Evolutionary conservation across 306 rosid genomes (phyloP), one percentile per base, ranked within the genome.

Genomic region (Cicer judaicum): DNA sequence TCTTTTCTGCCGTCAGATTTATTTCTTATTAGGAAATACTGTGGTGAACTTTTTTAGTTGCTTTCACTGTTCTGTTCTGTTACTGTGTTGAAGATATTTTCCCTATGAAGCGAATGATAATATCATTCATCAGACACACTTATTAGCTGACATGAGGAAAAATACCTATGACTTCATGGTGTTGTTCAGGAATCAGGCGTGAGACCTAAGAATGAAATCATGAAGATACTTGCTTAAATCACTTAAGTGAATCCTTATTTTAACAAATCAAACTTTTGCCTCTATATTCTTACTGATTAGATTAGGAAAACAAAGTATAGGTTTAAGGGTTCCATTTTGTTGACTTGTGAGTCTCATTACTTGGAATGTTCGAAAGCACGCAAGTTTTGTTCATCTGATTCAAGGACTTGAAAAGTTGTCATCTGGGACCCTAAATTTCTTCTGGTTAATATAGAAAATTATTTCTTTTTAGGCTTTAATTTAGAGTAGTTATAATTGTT

Each of bases 131-230:
- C 41, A 41, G 50, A 10, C 41, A 50, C 60, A 19, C 63, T 41
- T 40, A 40, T 39, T 18, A 53, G 34, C 15, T 64, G 74, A 69
- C 50, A 13, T 46, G 24, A 59, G 81, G 13, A 76, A 68, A 72
- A 65, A 43, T 79, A 49, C 38, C 43, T 57, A 76, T 68, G 66
- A 64, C 24, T 73, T 68, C 9, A 34, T 39, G 10, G 11, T 68
- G 44, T n/a, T 40, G 44, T 43, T 53, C 52, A 43, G 11, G 43
- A 64, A 54, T 59, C 52, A 56, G 11, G 39, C 61, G 52, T 46
- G 73, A 44, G 43, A 60, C 66, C 19, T 60, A 59, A 59, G 57
- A 78, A 64, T 77, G 72, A 34, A 42, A 77, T 52, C 36, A 53
- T 11, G 47, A 40, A 64, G 49, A 42, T 24, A 52, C 55, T 43